Base-by-base conservation (phyloP, 2,329 filamentous ascomycete genomes). In the Aspergillus flavus region DNA sequence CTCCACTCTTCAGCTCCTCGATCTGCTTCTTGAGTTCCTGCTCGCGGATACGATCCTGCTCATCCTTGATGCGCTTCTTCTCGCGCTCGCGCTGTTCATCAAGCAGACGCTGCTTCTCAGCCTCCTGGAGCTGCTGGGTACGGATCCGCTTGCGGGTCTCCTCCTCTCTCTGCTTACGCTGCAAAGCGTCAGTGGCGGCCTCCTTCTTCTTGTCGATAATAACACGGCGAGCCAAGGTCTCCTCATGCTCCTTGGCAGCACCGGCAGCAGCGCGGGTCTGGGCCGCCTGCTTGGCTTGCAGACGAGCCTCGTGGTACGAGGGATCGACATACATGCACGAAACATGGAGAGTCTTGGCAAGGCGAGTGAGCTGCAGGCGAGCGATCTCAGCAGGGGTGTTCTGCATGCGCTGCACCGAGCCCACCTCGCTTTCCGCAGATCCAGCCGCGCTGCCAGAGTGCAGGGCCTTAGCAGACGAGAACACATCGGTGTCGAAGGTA, bases 351-450 rank as follows among this genome's bases (percentile, higher is more conserved):
- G 93, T 90, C 82, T 94, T 96, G 61, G 94, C 92, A 61, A 99
- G 86, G 61, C 95, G 93, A 63, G 92, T 93, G 63, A 99, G 88
- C 81, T 98, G 94, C 58, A 94, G 93, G 70, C 95, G 92, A 64
- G 97, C 93, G 78, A 99, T 99, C 81, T 99, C 95, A 7, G 95
- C 94, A 46, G 95, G 95, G 2, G 95, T 99, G 84, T 93, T 97
- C 84, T 99, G 95, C 55, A 99, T 89, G 72, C 94, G 91, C 83
- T 99, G 95, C 43, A 98, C 92, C 57, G 91, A 91, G 73, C 91
- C 89, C 61, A 87, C 85, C 75, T 97, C 94, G 67, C 84, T 87
- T 81, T 98, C 95, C 54, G 94, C 92, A 61, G 94, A 97, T 64
- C 94, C 94, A 66, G 92, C 89, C 62, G 86, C 87, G 69, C 93